A percentile compares a stretch with the other conserved stretches of the same genome.
Evolutionary conservation across 805 yeast species (phyloP).

Genomic region (Saccharomycopsis oosterbeekiorum): DNA sequence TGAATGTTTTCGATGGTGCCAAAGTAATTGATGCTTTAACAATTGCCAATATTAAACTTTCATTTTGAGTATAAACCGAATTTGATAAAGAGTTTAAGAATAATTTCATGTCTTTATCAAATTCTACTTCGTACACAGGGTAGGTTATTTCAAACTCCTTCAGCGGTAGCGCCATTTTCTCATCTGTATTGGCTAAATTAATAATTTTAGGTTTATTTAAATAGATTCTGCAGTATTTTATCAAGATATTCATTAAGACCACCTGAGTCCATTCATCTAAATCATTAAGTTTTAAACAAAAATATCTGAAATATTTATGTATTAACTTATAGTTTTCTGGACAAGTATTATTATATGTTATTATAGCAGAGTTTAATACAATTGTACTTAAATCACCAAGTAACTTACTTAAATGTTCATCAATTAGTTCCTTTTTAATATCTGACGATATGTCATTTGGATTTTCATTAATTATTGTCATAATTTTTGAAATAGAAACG

Average conservation of each 20-base stretch:
- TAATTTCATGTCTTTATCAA: slow-evolving; percentile 47
- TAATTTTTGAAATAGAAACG: slow-evolving; percentile 56
- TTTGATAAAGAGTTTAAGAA: slow-evolving; percentile 40
- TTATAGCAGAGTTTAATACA: slow-evolving; percentile 65
- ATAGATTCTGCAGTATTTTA: slow-evolving; percentile 55
- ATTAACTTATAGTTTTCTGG: slow-evolving; percentile 52
- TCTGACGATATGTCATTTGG: background rate
- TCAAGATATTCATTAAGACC: slow-evolving; percentile 47
- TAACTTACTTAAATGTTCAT: slow-evolving; percentile 38
- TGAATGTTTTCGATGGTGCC: slow-evolving; percentile 46
- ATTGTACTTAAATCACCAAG: slow-evolving; percentile 54
- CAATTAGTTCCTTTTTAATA: slow-evolving; percentile 1
- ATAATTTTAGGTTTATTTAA: slow-evolving; percentile 43
- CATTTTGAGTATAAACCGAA: slow-evolving; percentile 43
- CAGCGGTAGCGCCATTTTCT: slow-evolving; percentile 34
- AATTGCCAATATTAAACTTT: slow-evolving; percentile 52
- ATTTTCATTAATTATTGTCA: slow-evolving; percentile 14
- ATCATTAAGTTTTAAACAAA: slow-evolving; percentile 36
- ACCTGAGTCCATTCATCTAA: slow-evolving; percentile 72
- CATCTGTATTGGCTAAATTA: slow-evolving; percentile 24
- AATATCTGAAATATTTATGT: slow-evolving; percentile 60
- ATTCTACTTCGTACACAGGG: slow-evolving; percentile 32
- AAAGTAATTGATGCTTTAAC: slow-evolving; percentile 47
- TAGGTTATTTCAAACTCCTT: slow-evolving; percentile 27
- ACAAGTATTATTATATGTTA: slow-evolving; percentile 42